These are phyloP conservation scores for Penicillium turbatum DNA, from an alignment of 495 filamentous ascomycete species.

Conservation along the genomic window DNA sequence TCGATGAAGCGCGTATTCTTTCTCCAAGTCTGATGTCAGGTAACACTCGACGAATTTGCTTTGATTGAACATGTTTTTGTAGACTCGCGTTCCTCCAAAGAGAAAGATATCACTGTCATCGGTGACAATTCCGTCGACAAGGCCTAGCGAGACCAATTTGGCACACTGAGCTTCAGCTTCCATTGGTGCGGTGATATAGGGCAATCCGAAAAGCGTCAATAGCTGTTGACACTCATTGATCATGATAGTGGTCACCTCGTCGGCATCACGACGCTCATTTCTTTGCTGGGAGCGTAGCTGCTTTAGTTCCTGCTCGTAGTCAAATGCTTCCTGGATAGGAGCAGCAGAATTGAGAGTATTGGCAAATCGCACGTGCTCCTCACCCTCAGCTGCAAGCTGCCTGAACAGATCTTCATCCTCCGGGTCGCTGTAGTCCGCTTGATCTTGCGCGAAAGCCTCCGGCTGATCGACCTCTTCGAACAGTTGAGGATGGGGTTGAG, in stretches of 20 bases:
- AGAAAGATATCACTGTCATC: slow-evolving; percentile 97
- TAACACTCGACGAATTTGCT: slow-evolving; percentile 98
- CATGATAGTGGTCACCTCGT: slow-evolving; percentile 94
- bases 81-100: slow-evolving; percentile 91
- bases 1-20: slow-evolving; percentile 80
- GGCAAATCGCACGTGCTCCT: slow-evolving; percentile 90
- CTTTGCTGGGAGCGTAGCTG: slow-evolving; percentile 88
- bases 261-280: slow-evolving; percentile 90
- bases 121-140: slow-evolving; percentile 98
- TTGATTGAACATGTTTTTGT: slow-evolving; percentile 99
- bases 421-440: slow-evolving; percentile 67
- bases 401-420: slow-evolving; percentile 86
- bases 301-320: slow-evolving; percentile 83
- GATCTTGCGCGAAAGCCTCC: slow-evolving; percentile 33
- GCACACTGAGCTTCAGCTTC: slow-evolving; percentile 98
- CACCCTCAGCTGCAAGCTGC: slow-evolving; percentile 80
- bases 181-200: slow-evolving; percentile 97
- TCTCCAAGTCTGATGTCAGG: slow-evolving; percentile 77
- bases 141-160: slow-evolving; percentile 73
- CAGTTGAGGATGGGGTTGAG: slow-evolving; percentile 1
- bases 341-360: slow-evolving; percentile 69
- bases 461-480: slow-evolving; percentile 21
- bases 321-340: slow-evolving; percentile 57
- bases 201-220: slow-evolving; percentile 83
- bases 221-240: slow-evolving; percentile 90